Evolutionary conservation across 169 alveolate species (phyloP), one percentile per base, ranked within the genome.

Genomic region (Plasmodium vivax): DNA sequence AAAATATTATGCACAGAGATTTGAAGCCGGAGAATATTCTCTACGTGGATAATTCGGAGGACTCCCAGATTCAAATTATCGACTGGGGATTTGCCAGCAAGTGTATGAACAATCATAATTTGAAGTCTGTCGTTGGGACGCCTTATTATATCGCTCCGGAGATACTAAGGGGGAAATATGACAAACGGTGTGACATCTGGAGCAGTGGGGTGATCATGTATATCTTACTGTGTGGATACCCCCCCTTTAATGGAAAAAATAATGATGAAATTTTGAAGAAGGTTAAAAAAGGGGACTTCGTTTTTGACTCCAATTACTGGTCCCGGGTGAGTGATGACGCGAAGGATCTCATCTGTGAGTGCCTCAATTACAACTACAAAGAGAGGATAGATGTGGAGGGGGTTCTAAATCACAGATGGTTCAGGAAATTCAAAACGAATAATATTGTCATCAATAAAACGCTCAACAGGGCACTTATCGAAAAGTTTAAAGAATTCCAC

Each of bases 81-180:
- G 99, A 98, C 95, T 98, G 99, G 99, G 99, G 99, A 5, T 98
- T 98, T 84, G 98, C 99, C 1, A 97, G 99, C 32, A 97, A 96
- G 87, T 98, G 99, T 83, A 95, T 95, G 96, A 96, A 95, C 75
- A 92, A 97, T 68, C 99, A 97, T 84, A 97, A 97, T 81, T 97
- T 97, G 94, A 94, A 96, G 74, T 96, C 98, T 30, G 96, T 97
- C 27, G 99, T 98, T 34, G 99, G 99, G 34, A 98, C 99, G 4
- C 99, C 99, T 8, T 99, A 98, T 93, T 99, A 98, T 96, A 98
- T 99, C 30, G 99, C 99, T 1, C 99, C 99, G 0, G 99, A 99
- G 93, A 99, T 99, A 12, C 93, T 99, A 38, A 92, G 95, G 71
- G 98, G 99, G 41, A 96, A 96, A 82, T 99, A 99, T 95, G 98